phyloP scores from a whole-genome alignment of 208 protist genomes.

The Trichomonas gallinae region DNA sequence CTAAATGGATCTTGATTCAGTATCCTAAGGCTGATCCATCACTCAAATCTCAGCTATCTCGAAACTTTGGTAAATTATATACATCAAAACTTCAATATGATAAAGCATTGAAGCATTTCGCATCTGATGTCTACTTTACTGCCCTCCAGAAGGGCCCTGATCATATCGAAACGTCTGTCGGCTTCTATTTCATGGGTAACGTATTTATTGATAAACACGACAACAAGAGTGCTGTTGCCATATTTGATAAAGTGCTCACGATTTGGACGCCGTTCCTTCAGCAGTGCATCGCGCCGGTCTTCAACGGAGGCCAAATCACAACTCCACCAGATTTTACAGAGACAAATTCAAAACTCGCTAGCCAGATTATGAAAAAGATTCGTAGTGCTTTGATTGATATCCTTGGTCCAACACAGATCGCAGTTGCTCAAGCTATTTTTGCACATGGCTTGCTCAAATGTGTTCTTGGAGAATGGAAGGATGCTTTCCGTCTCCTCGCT shows the following conservation, averaged over 20 bases:
- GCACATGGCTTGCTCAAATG: not conserved
- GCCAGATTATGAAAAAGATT: not conserved
- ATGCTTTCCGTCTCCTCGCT: not conserved
- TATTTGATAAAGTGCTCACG: not conserved
- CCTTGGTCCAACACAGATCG: slow-evolving; percentile 9
- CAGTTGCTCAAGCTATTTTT: not conserved
- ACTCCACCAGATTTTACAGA: not conserved
- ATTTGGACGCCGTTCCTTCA: slow-evolving; percentile 10
- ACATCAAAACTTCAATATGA: not conserved
- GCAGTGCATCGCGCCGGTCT: not conserved
- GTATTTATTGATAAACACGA: not conserved
- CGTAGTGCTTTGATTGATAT: not conserved
- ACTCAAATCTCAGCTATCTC: slow-evolving; percentile 2
- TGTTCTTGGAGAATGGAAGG: not conserved
- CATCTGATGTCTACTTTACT: slow-evolving; percentile 8
- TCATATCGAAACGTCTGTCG: not conserved
- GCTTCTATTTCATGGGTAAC: not conserved
- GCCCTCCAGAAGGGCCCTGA: not conserved
- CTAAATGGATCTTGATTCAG: slow-evolving; percentile 26
- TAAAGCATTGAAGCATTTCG: slow-evolving; percentile 26
- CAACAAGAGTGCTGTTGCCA: not conserved
- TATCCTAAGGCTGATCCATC: slow-evolving; percentile 19
- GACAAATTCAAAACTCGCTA: not conserved
- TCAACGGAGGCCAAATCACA: not conserved
- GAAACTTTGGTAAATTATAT: slow-evolving; percentile 30